phyloP scores from a whole-genome alignment of 1,139 yeast species.

The Geotrichum europaeum region DNA sequence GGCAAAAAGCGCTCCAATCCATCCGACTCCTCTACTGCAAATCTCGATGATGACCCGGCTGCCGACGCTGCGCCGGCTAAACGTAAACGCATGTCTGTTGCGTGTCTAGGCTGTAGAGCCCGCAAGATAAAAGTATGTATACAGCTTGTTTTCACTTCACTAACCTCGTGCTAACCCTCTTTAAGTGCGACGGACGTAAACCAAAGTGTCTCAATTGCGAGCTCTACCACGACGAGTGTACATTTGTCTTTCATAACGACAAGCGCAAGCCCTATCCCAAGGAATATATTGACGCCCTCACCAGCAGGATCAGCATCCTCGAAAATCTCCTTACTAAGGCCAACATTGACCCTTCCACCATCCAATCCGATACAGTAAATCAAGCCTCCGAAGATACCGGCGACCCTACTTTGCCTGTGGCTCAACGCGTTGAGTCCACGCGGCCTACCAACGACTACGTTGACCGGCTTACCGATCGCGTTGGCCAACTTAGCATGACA shows the following conservation, averaged over 20 bases:
- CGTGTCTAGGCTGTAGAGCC: constrained; percentile 57
- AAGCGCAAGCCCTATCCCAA: constrained; percentile 20
- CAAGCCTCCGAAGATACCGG: not conserved
- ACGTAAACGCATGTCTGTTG: constrained; percentile 46
- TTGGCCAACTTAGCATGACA: constrained; percentile 20
- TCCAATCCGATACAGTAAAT: not conserved
- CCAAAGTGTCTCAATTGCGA: constrained; percentile 62
- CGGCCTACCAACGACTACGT: constrained; percentile 6
- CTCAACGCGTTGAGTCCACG: not conserved
- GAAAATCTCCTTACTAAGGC: constrained; percentile 15
- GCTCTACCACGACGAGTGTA: constrained; percentile 39
- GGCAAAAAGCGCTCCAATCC: not conserved
- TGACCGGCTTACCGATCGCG: constrained; percentile 13
- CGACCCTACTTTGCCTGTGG: not conserved
- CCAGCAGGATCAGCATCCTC: constrained; percentile 13
- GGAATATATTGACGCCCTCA: constrained; percentile 19
- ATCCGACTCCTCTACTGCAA: not conserved
- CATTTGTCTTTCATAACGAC: constrained; percentile 19
- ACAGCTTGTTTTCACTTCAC: not conserved
- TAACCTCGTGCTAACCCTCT: not conserved
- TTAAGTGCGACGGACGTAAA: constrained; percentile 52
- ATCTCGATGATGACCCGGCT: not conserved
- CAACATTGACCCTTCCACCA: constrained; percentile 2
- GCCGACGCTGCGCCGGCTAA: not conserved
- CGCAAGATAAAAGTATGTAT: constrained; percentile 40